Evolutionary conservation across 768 basidiomycete species (phyloP), one percentile per base, ranked within the genome.

Genomic region (Clitopilus passeckerianus): DNA sequence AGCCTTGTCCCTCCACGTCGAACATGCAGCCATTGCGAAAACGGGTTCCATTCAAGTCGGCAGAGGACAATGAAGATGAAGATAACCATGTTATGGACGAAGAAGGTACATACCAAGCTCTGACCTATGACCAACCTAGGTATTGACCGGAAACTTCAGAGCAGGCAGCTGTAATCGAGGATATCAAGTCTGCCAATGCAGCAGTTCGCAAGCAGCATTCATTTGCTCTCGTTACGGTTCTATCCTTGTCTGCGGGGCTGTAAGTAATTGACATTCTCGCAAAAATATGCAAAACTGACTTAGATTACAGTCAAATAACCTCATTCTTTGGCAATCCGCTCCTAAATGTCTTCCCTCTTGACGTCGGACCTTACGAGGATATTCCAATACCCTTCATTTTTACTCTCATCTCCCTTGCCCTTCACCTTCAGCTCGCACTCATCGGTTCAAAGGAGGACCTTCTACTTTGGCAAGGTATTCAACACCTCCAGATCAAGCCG

Each of bases 101-200:
- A 59, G 80, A 85, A 75, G 81, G 84, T 80, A 53, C 14, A 24
- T 27, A 44, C 55, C 2, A 44, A 10, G 33, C 14, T 43, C 5
- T 34, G 37, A 41, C 7, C 53, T 9, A 14, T 41, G 10, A 41
- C 24, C 24, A 12, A 46, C n/a, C n/a, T n/a, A n/a, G n/a, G n/a
- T 56, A 30, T 37, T 57, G 24, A 18, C 20, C 54, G 30, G 14
- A 44, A 41, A 6, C 0, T 46, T 2, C 64, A 89, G 87, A 90
- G 66, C 88, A 90, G 67, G 81, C 86, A 52, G 79, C 81, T 50
- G 41, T 86, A 12, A 77, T 90, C 53, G 71, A 79, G n/a, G 63
- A 58, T 5, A 70, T 90, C 37, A 80, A 77, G 53, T 65, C 64
- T n/a, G 71, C 76, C 50, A 82, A 82, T 58, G 69, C 73, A 0